Evolutionary conservation across 164 flowering plant genomes (phyloP), one percentile per base, ranked within the genome.

Genomic region (Berberis vulgaris): DNA sequence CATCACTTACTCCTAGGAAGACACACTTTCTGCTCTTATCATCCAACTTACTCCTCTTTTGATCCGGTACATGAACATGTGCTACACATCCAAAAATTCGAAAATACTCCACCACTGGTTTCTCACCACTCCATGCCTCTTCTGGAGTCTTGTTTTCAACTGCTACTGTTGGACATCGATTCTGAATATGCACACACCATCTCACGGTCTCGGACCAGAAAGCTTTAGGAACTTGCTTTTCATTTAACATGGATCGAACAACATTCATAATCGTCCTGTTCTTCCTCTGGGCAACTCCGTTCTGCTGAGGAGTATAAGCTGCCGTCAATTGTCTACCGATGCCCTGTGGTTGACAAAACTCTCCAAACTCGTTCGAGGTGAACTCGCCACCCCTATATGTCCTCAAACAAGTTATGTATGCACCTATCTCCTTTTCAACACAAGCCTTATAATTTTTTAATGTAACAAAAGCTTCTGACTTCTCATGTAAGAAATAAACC

Each of bases 121-220:
- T 61, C 63, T 6, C 43, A 61, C 52, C 63, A 61, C 63, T 61
- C 63, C 63, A 61, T 61, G 46, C 61, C 9, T 58, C 61, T 11
- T 58, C 45, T 41, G 12, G 45, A 61, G 63, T 45, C 0, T 41
- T 41, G 10, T 58, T 43, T 46, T 56, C 42, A 26, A n/a, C 26
- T 40, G 7, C 54, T 9, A 2, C 54, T 5, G 54, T 50, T 50
- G 11, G 54, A 8, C 54, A 5, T 9, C 54, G 54, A 5, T 50
- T 50, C 26, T 50, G 54, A 50, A 50, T 1, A 41, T 58, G 61
- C 61, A 58, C 52, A 46, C 63, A 61, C 63, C 63, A 61, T 26
- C 41, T 61, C 41, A 61, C 63, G 0, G 63, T 52, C n/a, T 61
- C 63, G 2, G 63, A 39, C 63, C 52, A 61, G 52, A 61, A 61